Base-by-base conservation (phyloP, 2,329 filamentous ascomycete species). In the Didymella segeticola region DNA sequence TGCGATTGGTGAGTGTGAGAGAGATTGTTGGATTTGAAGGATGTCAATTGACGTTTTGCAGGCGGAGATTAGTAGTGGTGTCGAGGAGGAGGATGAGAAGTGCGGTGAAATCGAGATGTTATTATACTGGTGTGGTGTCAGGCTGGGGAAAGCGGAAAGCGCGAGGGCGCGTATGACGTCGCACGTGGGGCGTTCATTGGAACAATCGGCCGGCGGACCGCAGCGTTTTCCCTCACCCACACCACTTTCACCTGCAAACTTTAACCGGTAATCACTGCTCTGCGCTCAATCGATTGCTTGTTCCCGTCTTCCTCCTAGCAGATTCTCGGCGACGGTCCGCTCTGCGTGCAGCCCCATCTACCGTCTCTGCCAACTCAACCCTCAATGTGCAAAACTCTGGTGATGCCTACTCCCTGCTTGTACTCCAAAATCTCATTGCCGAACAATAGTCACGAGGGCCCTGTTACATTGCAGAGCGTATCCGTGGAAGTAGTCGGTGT, bases 81-180 rank as follows among this genome's bases (percentile, higher is more conserved):
- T 20, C 25, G 43, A 47, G 22, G 41, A 36, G 42, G 47, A 43
- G 47, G 45, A 51, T 26, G 29, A 47, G 39, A 14, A 14, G 33
- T 31, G 36, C 8, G 12, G 14, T n/a, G n/a, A 12, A 37, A 46
- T 11, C 45, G 46, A 53, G 56, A 53, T 64, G 61, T 62, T 55
- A 48, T 60, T 56, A 43, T 39, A 49, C 27, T 53, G 52, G 54
- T 68, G 61, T 61, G 66, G 56, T 69, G 67, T 66, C 67, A 64
- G 37, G 23, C 37, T 27, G 45, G 58, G 58, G 57, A 60, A 59
- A 52, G 60, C 43, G 50, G 38, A 43, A 33, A 52, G 52, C 58
- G 45, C 37, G 57, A 47, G 43, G 47, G 57, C 45, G 50, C 61
- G n/a, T n/a, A 68, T 50, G 56, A 56, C 65, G 64, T 66, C 62